Conservation (phyloP, 2,329 filamentous ascomycete genomes). For the Cladophialophora psammophila region DNA sequence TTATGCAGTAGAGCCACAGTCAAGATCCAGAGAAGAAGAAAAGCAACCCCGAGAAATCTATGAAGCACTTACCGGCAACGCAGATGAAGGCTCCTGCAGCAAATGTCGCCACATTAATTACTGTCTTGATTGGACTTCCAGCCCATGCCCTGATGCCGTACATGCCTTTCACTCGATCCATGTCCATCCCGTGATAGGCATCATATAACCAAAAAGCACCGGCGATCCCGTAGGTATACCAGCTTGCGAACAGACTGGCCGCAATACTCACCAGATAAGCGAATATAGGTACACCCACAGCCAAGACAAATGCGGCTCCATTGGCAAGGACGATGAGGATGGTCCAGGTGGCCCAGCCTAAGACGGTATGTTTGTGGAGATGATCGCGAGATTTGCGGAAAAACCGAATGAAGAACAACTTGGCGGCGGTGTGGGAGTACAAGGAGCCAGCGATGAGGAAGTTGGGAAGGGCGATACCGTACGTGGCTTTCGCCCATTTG, state of each 20-base stretch:
- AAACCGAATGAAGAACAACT: conserved; percentile 49
- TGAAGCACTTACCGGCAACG: conserved; percentile 37
- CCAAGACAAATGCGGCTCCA: conserved; percentile 51
- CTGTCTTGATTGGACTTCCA: conserved; percentile 49
- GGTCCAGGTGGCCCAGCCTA: conserved; percentile 59
- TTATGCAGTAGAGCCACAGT: neutral
- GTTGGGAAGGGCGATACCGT: conserved; percentile 55
- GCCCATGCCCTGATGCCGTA: conserved; percentile 51
- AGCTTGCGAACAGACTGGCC: conserved; percentile 60
- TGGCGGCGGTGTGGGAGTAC: conserved; percentile 61
- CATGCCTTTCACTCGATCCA: conserved; percentile 38
- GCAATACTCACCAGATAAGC: conserved; percentile 62
- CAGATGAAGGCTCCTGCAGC: conserved; percentile 47
- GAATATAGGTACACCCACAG: conserved; percentile 62
- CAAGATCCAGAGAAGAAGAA: neutral
- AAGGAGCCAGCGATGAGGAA: conserved; percentile 59
- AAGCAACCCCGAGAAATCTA: neutral
- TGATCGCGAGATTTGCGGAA: conserved; percentile 44
- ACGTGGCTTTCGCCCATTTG: conserved; percentile 60
- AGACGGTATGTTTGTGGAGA: conserved; percentile 56
- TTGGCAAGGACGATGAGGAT: conserved; percentile 57
- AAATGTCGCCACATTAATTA: conserved; percentile 53
- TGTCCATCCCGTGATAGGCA: conserved; percentile 48
- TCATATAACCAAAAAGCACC: conserved; percentile 63
- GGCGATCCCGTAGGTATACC: conserved; percentile 63